Conservation (phyloP, 306 rosid genomes). For the Cicer bijugum region DNA sequence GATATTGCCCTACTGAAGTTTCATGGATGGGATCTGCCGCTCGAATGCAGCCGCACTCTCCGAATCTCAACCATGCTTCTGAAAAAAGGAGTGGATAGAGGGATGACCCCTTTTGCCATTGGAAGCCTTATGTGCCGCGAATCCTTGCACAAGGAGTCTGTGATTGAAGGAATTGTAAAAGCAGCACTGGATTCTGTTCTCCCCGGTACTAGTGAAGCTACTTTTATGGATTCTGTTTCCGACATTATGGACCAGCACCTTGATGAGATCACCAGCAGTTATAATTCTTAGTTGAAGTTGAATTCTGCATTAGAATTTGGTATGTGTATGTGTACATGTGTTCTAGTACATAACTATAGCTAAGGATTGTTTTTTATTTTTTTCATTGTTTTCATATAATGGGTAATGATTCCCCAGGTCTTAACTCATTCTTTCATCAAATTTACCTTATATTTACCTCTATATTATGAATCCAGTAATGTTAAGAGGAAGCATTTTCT, state of each 20-base stretch:
- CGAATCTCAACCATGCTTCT: conserved; percentile 91
- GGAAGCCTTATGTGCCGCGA: conserved; percentile 84
- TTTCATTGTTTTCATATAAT: conserved; percentile 41
- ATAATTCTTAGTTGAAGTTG: conserved; percentile 43
- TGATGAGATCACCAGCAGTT: conserved; percentile 53
- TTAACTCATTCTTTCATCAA: conserved; percentile 35
- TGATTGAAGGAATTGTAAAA: conserved; percentile 80
- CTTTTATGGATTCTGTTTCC: conserved; percentile 76
- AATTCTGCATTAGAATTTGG: conserved; percentile 36
- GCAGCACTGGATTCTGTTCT: conserved; percentile 73
- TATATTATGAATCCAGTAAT: conserved; percentile 4
- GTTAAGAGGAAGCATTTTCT: conserved; percentile 23
- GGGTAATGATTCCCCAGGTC: conserved; percentile 38
- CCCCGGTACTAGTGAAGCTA: conserved; percentile 77
- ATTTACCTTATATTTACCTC: conserved; percentile 29
- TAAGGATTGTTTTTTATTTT: conserved; percentile 29
- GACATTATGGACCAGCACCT: conserved; percentile 74
- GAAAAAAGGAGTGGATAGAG: conserved; percentile 86
- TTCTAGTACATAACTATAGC: conserved; percentile 51
- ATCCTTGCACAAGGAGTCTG: conserved; percentile 71
- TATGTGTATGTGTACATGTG: conserved; percentile 47
- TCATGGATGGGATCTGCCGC: conserved; percentile 83
- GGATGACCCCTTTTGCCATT: conserved; percentile 74
- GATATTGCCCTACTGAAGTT: conserved; percentile 82
- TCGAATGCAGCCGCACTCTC: conserved; percentile 78